These are phyloP conservation scores for Choanephora cucurbitarum DNA, from an alignment of 371 early-diverging fungal species.

Conservation along the genomic window DNA sequence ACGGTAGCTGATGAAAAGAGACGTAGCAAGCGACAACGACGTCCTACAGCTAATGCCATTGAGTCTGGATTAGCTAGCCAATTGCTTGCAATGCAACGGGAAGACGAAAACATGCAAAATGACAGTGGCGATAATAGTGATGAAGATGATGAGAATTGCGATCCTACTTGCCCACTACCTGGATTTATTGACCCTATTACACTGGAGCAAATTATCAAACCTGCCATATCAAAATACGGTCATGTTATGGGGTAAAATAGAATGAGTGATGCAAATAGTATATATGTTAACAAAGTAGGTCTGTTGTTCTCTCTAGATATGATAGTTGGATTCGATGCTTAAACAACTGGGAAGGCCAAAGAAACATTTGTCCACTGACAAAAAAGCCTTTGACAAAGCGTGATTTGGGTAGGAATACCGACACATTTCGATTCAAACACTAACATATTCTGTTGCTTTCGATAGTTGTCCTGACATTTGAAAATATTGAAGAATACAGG, in stretches of 20 bases:
- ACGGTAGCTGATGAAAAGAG: constrained; percentile 5
- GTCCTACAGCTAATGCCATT: constrained; percentile 16
- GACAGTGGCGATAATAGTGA: constrained; percentile 8
- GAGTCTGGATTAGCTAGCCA: constrained; percentile 22
- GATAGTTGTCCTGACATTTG: constrained; percentile 69
- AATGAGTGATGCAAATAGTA: background rate
- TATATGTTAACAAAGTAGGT: background rate
- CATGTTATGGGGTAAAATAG: constrained; percentile 76
- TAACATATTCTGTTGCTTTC: background rate
- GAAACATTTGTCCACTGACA: constrained; percentile 85
- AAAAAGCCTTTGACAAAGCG: constrained; percentile 85
- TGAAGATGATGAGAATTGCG: constrained; percentile 21
- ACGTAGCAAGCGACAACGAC: constrained; percentile 25
- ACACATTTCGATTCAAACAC: background rate
- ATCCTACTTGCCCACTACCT: constrained; percentile 70
- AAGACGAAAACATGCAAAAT: background rate
- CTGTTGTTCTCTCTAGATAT: constrained; percentile 36
- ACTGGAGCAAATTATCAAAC: constrained; percentile 79
- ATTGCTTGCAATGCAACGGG: constrained; percentile 12
- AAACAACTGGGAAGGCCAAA: constrained; percentile 62
- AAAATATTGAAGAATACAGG: constrained; percentile 83
- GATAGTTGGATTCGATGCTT: constrained; percentile 88
- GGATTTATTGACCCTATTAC: constrained; percentile 90
- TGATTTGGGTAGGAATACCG: constrained; percentile 54
- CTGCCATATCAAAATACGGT: constrained; percentile 90